phyloP scores from a whole-genome alignment of 208 protist genomes.

The Trypanosoma avium region DNA sequence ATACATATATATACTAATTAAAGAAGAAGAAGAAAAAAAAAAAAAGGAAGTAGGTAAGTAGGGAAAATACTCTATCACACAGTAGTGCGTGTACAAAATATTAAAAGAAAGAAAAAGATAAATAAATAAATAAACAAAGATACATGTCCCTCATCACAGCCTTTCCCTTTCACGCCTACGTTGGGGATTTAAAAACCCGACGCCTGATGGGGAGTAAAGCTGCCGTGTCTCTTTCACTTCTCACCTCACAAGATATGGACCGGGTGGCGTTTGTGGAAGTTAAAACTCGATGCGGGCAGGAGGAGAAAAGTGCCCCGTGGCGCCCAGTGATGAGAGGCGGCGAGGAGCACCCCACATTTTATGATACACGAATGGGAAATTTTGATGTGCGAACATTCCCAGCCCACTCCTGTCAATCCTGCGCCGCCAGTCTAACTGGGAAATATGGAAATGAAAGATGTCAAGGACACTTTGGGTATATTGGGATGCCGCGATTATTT shows the following conservation, averaged over 20 bases:
- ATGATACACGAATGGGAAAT: constrained; percentile 90
- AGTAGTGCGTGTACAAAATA: too few species aligned
- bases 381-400: constrained; percentile 76
- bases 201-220: constrained; percentile 54
- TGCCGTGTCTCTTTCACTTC: constrained; percentile 77
- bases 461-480: constrained; percentile 84
- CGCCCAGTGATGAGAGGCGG: constrained; percentile 42
- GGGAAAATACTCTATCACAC: too few species aligned
- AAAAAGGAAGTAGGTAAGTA: too few species aligned
- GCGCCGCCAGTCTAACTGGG: constrained; percentile 49
- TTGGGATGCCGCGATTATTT: constrained; percentile 80
- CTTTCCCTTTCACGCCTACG: constrained; percentile 84
- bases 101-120: too few species aligned
- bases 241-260: constrained; percentile 81
- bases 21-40: too few species aligned
- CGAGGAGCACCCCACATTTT: constrained; percentile 67
- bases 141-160: constrained; percentile 90
- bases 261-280: constrained; percentile 83
- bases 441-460: constrained; percentile 88
- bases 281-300: constrained; percentile 60
- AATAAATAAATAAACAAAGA: too few species aligned
- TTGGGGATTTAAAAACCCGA: constrained; percentile 81
- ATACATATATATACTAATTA: constrained; percentile 7
- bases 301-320: constrained; percentile 63
- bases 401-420: constrained; percentile 81